Evolutionary conservation across 345 rosid species (phyloP), one percentile per base, ranked within the genome.

Genomic region (Euphorbia tirucalli): DNA sequence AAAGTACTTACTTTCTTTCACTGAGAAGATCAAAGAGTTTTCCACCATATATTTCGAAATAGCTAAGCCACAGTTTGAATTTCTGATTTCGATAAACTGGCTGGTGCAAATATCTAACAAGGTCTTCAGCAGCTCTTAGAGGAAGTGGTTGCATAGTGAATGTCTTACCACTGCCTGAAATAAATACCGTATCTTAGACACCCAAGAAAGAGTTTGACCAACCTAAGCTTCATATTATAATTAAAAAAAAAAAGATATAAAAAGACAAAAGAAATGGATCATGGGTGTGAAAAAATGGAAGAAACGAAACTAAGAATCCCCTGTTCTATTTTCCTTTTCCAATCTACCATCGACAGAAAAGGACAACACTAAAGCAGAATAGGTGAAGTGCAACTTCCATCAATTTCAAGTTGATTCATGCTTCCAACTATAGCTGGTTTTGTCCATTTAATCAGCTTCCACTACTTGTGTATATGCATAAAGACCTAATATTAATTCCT

Each of bases 71-170:
- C 83, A 95, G 78, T 83, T 89, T 92, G 71, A 90, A 91, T 81
- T 77, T 84, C 85, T 95, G 98, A 80, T 87, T 85, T 28, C 83
- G 87, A 77, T 95, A 92, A 71, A 80, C 83, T 70, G 98, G 97
- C 79, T 89, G 98, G 78, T 82, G 91, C 88, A 92, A 81, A 80
- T 76, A 83, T 86, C 97, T 88, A 78, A 92, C 86, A 74, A 95
- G 90, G 79, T 95, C 97, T 80, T 89, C 87, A 66, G 78, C 84
- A 69, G 98, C 97, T 69, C 97, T 81, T 41, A 92, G 81, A 73
- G 99, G 99, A 76, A 95, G 74, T 35, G 98, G 98, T 83, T 94
- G 93, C 98, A 94, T 94, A n/a, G 97, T 94, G 74, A 82, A 94
- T 65, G 97, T 94, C 90, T 94, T 94, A 61, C 98, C 98, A 73